These are phyloP conservation scores for Allium fistulosum DNA, from an alignment of 106 monocot species.

Conservation along the genomic window DNA sequence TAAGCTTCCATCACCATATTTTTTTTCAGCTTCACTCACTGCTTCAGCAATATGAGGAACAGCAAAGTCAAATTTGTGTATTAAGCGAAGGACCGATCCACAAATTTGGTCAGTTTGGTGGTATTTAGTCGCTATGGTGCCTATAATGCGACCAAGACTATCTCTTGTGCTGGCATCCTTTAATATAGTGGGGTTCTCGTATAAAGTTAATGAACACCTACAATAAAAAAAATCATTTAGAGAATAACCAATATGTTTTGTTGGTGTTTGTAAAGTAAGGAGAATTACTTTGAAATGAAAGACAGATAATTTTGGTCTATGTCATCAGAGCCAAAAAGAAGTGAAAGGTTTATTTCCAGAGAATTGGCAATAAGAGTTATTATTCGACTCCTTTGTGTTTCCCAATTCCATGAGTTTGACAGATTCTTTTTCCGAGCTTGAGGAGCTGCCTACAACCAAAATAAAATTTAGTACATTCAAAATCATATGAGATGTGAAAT, in stretches of 20 bases:
- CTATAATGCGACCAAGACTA: constrained; percentile 56
- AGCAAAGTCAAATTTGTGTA: constrained; percentile 81
- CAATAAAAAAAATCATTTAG: constrained; percentile 2
- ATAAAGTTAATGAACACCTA: constrained; percentile 66
- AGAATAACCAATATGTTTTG: neutral
- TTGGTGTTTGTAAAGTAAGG: neutral
- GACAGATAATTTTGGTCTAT: constrained; percentile 74
- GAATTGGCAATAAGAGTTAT: constrained; percentile 76
- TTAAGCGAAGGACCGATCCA: constrained; percentile 71
- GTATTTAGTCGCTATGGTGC: constrained; percentile 63
- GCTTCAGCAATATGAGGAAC: constrained; percentile 59
- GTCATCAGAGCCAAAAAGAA: constrained; percentile 62
- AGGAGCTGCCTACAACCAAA: constrained; percentile 22
- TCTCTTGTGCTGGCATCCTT: constrained; percentile 64
- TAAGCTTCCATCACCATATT: constrained; percentile 75
- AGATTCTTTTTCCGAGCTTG: constrained; percentile 48
- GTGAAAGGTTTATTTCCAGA: constrained; percentile 61
- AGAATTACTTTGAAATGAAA: constrained; percentile 67
- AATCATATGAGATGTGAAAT: neutral
- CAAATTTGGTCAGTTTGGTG: constrained; percentile 39
- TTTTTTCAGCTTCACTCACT: constrained; percentile 56
- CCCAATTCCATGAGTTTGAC: constrained; percentile 65
- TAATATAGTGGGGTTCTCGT: constrained; percentile 59
- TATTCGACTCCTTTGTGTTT: constrained; percentile 55
- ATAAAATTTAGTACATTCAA: neutral